A percentile compares a stretch with the other conserved stretches of the same genome.
Conservation (phyloP, 1,284 basidiomycete species). For the Laetiporus sulphureus region DNA sequence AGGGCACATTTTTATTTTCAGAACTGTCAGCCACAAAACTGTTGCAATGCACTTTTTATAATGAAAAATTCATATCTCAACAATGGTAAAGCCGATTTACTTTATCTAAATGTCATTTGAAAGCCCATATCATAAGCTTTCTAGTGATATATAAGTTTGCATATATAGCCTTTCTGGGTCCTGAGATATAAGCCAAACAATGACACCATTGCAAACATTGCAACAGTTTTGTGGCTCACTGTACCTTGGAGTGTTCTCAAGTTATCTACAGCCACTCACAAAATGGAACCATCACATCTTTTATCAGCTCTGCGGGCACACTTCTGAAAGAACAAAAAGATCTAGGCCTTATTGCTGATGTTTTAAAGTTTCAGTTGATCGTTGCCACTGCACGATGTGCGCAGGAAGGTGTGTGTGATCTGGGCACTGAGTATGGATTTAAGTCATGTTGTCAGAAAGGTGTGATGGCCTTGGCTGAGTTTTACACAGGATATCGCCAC, state of each 20-base stretch:
- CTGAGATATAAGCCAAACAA: too few species aligned
- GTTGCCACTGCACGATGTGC: constrained; percentile 72
- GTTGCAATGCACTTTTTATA: too few species aligned
- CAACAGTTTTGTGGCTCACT: too few species aligned
- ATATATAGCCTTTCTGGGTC: too few species aligned
- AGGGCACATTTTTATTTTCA: too few species aligned
- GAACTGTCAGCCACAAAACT: too few species aligned
- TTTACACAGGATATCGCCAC: constrained; percentile 58
- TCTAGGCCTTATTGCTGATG: constrained; percentile 81
- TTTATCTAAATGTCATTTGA: too few species aligned
- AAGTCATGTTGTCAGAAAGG: constrained; percentile 44
- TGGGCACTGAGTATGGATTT: constrained; percentile 71
- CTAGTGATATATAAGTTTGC: too few species aligned
- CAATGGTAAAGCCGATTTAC: too few species aligned
- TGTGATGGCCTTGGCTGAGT: constrained; percentile 37
- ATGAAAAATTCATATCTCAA: too few species aligned
- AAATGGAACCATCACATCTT: constrained; percentile 99
- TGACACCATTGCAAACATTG: too few species aligned
- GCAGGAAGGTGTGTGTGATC: constrained; percentile 75
- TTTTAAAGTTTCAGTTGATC: constrained; percentile 88
- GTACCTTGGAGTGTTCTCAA: constrained; percentile 93
- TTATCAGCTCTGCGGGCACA: constrained; percentile 96
- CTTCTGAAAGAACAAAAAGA: constrained; percentile 94
- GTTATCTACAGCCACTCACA: constrained; percentile 93
- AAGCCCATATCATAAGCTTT: too few species aligned